These are phyloP conservation scores for Pleurozium schreberi DNA, from an alignment of 225 moss, liverwort and hornwort species.

Conservation along the genomic window DNA sequence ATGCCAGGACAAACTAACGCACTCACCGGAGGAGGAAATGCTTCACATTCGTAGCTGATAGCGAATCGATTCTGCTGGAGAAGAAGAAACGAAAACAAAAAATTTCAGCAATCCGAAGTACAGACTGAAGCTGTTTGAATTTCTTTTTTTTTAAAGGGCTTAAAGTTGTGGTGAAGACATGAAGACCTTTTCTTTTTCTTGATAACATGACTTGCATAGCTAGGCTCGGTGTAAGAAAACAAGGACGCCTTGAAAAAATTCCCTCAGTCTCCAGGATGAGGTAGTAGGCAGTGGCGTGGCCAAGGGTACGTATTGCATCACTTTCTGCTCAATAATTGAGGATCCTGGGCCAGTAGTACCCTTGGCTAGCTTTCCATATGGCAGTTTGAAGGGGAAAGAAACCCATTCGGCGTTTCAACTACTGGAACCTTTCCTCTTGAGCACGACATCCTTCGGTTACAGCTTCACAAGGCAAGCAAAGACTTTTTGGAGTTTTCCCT, in stretches of 20 bases:
- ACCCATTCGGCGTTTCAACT: background rate
- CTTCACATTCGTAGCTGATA: background rate
- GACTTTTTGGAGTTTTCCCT: background rate
- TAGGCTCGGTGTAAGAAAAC: background rate
- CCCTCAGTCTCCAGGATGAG: background rate
- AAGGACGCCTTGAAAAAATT: background rate
- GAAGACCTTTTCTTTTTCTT: background rate
- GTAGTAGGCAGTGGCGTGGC: background rate
- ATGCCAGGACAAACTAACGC: background rate
- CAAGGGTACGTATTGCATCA: background rate
- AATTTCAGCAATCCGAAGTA: background rate
- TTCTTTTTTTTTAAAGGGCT: background rate
- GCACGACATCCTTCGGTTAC: background rate
- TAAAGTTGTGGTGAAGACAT: background rate
- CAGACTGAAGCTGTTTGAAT: background rate
- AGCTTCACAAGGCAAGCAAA: background rate
- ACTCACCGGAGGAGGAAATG: background rate
- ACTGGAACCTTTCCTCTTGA: background rate
- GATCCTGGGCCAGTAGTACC: background rate
- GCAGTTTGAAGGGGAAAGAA: background rate
- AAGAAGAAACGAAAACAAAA: background rate
- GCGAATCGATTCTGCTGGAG: background rate
- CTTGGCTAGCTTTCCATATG: background rate
- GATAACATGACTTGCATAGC: background rate
- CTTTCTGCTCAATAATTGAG: conserved; percentile 21